phyloP scores from a whole-genome alignment of 139 green algal species.

The Closterium sp. region DNA sequence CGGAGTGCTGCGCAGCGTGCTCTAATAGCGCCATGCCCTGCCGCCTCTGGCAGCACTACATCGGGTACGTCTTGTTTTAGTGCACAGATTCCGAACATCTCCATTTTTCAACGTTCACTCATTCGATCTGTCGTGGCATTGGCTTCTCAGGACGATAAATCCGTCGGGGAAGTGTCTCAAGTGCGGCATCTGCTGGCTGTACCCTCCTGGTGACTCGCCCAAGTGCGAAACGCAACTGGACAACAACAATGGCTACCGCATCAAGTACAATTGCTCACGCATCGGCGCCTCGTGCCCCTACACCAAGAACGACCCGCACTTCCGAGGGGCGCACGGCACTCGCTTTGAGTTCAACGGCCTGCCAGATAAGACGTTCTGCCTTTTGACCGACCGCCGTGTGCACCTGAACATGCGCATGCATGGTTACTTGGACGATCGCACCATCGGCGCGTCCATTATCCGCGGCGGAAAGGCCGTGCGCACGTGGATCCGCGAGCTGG shows the following conservation, averaged over 20 bases:
- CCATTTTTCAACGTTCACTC: not conserved
- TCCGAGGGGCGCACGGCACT: not conserved
- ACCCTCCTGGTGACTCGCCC: not conserved
- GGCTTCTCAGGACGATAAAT: not conserved
- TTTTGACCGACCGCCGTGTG: not conserved
- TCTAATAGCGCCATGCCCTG: not conserved
- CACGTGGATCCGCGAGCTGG: slow-evolving; percentile 9
- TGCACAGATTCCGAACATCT: not conserved
- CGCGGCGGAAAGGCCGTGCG: not conserved
- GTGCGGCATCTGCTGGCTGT: not conserved
- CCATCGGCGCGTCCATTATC: not conserved
- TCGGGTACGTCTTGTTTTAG: not conserved
- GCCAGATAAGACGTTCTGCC: not conserved
- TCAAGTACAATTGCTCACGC: not conserved
- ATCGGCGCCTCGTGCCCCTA: not conserved
- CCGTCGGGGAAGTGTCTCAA: not conserved
- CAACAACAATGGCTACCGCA: not conserved
- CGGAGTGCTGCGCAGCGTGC: not conserved
- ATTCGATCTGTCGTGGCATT: not conserved
- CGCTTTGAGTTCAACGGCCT: not conserved
- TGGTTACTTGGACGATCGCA: not conserved
- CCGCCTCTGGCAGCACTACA: not conserved
- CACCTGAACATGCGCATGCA: not conserved
- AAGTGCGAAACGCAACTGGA: not conserved
- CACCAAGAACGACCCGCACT: not conserved